These are phyloP conservation scores for Babjeviella inositovora DNA, from an alignment of 805 yeast species.

Conservation along the genomic window DNA sequence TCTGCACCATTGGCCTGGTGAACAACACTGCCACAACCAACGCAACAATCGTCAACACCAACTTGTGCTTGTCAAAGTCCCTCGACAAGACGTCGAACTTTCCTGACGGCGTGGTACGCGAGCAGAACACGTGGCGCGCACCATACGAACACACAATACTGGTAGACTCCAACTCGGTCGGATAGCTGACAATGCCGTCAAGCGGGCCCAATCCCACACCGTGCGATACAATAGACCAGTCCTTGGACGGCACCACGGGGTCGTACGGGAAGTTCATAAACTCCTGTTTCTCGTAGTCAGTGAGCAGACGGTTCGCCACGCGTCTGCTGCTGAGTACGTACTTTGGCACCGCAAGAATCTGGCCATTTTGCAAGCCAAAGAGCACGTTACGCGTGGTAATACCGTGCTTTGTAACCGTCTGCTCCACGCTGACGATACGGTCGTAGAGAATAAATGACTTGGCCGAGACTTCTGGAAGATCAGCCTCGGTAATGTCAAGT, in stretches of 20 bases:
- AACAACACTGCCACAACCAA: constrained; percentile 27
- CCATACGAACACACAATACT: constrained; percentile 51
- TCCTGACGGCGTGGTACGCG: constrained; percentile 64
- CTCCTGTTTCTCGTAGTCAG: constrained; percentile 35
- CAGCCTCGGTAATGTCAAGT: constrained; percentile 11
- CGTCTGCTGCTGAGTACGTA: constrained; percentile 53
- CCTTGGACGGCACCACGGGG: constrained; percentile 37
- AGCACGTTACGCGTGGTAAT: constrained; percentile 55
- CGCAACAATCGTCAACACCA: constrained; percentile 40
- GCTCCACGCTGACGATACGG: constrained; percentile 28
- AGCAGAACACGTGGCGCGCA: constrained; percentile 60
- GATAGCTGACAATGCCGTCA: constrained; percentile 9
- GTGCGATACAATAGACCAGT: constrained; percentile 33
- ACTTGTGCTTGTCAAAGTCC: constrained; percentile 50
- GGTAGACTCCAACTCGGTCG: constrained; percentile 74
- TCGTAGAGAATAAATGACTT: constrained; percentile 54
- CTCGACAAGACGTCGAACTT: constrained; percentile 65
- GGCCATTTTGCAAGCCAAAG: constrained; percentile 40
- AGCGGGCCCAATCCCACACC: constrained; percentile 18
- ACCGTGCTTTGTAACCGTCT: constrained; percentile 47
- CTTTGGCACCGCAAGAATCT: constrained; percentile 58
- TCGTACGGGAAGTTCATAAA: constrained; percentile 49
- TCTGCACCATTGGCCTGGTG: constrained; percentile 40
- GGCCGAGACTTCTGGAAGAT: constrained; percentile 28
- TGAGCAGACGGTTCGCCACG: constrained; percentile 35